These are phyloP conservation scores for Salmacisia buchloeana DNA, from an alignment of 1,284 basidiomycete genomes.

Conservation along the genomic window DNA sequence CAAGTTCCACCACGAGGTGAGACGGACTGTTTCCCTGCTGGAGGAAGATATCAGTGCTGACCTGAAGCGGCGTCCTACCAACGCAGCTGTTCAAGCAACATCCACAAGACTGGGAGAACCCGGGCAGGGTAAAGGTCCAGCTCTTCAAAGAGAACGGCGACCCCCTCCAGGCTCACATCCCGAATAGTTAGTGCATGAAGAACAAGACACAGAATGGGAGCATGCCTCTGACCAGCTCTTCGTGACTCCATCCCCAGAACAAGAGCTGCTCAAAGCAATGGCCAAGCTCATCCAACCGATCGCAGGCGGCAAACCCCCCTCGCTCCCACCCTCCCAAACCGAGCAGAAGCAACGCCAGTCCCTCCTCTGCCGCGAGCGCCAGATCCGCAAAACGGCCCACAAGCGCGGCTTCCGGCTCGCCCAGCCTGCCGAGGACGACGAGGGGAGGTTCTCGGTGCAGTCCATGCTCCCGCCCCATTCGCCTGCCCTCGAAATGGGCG, in stretches of 20 bases:
- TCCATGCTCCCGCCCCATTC: slow-evolving; percentile 38
- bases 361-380: background rate
- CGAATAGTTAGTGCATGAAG: slow-evolving; percentile 50
- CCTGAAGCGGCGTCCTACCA: background rate
- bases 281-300: slow-evolving; percentile 33
- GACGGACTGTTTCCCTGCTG: slow-evolving; percentile 11
- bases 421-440: slow-evolving; percentile 21
- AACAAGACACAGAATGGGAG: background rate
- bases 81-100: slow-evolving; percentile 66
- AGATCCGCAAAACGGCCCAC: slow-evolving; percentile 7
- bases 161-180: slow-evolving; percentile 66
- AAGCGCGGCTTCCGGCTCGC: slow-evolving; percentile 10
- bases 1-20: slow-evolving; percentile 73
- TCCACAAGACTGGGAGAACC: slow-evolving; percentile 91
- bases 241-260: slow-evolving; percentile 58
- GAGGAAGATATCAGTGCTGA: background rate
- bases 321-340: slow-evolving; percentile 13
- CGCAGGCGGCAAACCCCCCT: slow-evolving; percentile 37
- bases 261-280: slow-evolving; percentile 59
- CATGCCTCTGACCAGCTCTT: background rate
- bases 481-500: slow-evolving; percentile 36
- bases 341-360: background rate
- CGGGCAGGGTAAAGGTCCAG: slow-evolving; percentile 67
- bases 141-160: slow-evolving; percentile 77
- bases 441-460: background rate